Evolutionary conservation across 768 basidiomycete genomes (phyloP), one percentile per base, ranked within the genome.

Genomic region (Porpolomopsis calyptriformis): DNA sequence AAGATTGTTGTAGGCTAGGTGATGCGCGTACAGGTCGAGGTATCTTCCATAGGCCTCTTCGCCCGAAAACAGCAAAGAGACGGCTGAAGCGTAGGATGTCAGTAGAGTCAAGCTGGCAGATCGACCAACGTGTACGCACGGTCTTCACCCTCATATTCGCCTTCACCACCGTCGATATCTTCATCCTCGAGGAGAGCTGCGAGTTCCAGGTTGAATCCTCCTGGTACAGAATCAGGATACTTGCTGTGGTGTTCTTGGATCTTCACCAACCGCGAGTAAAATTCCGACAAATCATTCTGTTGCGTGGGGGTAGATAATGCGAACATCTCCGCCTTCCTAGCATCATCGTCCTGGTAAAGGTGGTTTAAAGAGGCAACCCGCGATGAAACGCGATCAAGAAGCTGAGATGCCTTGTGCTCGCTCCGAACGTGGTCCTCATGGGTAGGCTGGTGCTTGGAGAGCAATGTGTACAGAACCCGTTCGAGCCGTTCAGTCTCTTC

Each of bases 31-130:
- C 47, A 99, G 62, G 63, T 99, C 96, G 50, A 98, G 76, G 60
- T 94, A 97, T 64, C 87, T 87, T 43, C 96, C 96, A 54, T 93
- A 89, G 6, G 76, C 76, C 60, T 99, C 96, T 69, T 98, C 94
- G 26, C 96, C 96, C 10, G 93, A 94, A 67, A 99, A 99, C 54
- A 94, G 64, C 41, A 87, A 64, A 27, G 85, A 82, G 46, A 90
- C 71, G 44, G 85, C 88, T 90, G 51, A 27, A 47, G 39, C 10
- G 34, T 22, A 41, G 46, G 8, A 50, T 27, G 50, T 36, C 4
- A 42, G 20, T 48, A 18, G 24, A 48, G 45, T 34, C 29, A 40
- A 31, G 18, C 47, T 35, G 18, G 47, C 38, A 40, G 46, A 5
- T 46, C 27, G 2, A 45, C n/a, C 53, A 37, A 12, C 24, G 31